These are phyloP conservation scores for Plicaturopsis crispa DNA, from an alignment of 768 basidiomycete genomes.

Conservation along the genomic window DNA sequence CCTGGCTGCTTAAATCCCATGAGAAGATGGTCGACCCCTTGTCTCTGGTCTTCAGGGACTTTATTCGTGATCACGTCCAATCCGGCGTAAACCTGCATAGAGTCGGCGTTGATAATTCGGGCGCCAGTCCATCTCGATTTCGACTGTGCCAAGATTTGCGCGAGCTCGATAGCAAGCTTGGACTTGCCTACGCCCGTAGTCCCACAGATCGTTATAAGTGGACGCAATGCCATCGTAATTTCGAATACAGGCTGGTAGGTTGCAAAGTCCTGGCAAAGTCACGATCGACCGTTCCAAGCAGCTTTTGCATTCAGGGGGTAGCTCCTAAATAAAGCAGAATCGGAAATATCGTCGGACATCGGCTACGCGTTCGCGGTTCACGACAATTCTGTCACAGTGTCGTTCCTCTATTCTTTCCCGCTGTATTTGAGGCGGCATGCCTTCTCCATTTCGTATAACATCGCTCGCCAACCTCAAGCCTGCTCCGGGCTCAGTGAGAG, in stretches of 20 bases:
- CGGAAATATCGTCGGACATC: no score
- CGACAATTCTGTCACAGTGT: no score
- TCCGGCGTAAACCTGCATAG: slow-evolving; percentile 94
- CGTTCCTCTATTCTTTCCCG: no score
- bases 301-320: no score
- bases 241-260: slow-evolving; percentile 94
- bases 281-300: no score
- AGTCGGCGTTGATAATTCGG: slow-evolving; percentile 89
- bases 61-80: slow-evolving; percentile 96
- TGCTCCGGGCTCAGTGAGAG: slow-evolving; percentile 61
- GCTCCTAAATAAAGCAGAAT: no score
- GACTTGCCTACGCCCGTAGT: slow-evolving; percentile 97
- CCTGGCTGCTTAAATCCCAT: slow-evolving; percentile 86
- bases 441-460: slow-evolving; percentile 34
- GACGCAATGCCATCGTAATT: slow-evolving; percentile 43
- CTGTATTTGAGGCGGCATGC: no score
- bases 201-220: slow-evolving; percentile 82
- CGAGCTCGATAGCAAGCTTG: slow-evolving; percentile 83
- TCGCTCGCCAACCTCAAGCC: slow-evolving; percentile 71
- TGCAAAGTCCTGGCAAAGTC: slow-evolving; percentile 86
- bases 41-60: slow-evolving; percentile 64
- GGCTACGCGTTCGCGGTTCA: no score
- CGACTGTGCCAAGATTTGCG: slow-evolving; percentile 42
- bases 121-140: slow-evolving; percentile 47
- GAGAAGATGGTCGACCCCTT: slow-evolving; percentile 80